phyloP scores from a whole-genome alignment of 139 green algal genomes.

The Closterium sp. region DNA sequence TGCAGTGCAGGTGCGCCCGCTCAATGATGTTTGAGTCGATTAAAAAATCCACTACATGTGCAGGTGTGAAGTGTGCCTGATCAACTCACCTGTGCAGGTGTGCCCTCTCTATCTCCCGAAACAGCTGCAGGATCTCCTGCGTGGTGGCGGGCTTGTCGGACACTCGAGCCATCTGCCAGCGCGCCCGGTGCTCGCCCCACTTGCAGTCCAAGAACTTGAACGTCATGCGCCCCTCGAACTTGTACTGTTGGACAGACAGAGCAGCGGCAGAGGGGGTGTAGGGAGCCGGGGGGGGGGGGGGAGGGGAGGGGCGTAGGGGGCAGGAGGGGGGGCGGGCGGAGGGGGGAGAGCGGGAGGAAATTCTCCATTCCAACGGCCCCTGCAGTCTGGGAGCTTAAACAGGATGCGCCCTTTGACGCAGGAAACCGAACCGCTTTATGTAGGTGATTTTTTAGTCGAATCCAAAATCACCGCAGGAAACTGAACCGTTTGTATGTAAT shows the following conservation, averaged over 20 bases:
- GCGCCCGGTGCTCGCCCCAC: constrained; percentile 30
- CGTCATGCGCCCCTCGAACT: constrained; percentile 37
- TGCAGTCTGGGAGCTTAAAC: constrained; percentile 41
- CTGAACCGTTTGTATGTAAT: too few species aligned
- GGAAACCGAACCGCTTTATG: too few species aligned
- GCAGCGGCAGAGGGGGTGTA: too few species aligned
- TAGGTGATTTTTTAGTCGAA: too few species aligned
- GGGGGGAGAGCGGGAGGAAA: too few species aligned
- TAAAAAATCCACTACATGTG: too few species aligned
- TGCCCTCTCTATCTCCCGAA: constrained; percentile 18
- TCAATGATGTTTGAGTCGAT: too few species aligned
- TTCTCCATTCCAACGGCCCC: too few species aligned
- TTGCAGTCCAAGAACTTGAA: constrained; percentile 47
- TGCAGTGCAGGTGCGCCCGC: too few species aligned
- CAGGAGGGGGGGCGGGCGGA: neutral
- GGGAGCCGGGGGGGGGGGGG: too few species aligned
- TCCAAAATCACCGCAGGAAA: too few species aligned
- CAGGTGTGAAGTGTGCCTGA: too few species aligned
- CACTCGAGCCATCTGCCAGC: constrained; percentile 36
- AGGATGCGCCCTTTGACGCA: constrained; percentile 24
- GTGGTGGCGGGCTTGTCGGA: constrained; percentile 16
- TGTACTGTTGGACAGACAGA: constrained; percentile 40
- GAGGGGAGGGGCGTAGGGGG: neutral
- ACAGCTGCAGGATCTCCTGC: constrained; percentile 33
- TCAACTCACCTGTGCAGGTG: constrained; percentile 4